These are phyloP conservation scores for Calonectria leucothoes DNA, from an alignment of 2,329 filamentous ascomycete genomes.

Conservation along the genomic window DNA sequence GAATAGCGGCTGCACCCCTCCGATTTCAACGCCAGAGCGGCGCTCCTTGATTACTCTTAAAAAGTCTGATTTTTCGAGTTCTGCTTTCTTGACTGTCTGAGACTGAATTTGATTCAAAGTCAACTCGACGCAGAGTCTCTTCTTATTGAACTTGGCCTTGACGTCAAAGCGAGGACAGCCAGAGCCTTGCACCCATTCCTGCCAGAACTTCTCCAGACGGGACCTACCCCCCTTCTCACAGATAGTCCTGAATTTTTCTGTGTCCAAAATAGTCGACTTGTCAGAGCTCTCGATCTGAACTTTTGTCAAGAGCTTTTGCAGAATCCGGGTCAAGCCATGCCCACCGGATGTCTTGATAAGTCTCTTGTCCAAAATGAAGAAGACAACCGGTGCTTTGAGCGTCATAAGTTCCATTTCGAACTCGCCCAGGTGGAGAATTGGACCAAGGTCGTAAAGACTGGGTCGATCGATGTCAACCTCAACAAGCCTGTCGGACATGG, in stretches of 20 bases:
- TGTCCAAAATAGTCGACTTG: slow-evolving; percentile 79
- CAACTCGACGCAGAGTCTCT: slow-evolving; percentile 94
- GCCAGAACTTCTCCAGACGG: slow-evolving; percentile 90
- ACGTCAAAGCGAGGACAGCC: slow-evolving; percentile 92
- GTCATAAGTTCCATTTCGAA: slow-evolving; percentile 92
- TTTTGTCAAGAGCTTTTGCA: slow-evolving; percentile 87
- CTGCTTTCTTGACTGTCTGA: slow-evolving; percentile 54
- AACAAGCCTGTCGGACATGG: slow-evolving; percentile 83
- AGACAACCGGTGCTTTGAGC: slow-evolving; percentile 88
- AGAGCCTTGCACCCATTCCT: slow-evolving; percentile 89
- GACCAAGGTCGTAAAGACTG: slow-evolving; percentile 83
- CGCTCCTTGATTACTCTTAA: slow-evolving; percentile 87
- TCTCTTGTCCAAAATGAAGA: slow-evolving; percentile 93
- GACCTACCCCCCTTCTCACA: slow-evolving; percentile 92
- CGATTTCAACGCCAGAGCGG: slow-evolving; percentile 74
- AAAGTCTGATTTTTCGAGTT: slow-evolving; percentile 79
- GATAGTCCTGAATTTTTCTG: slow-evolving; percentile 80
- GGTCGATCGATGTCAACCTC: slow-evolving; percentile 85
- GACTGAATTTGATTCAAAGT: slow-evolving; percentile 82
- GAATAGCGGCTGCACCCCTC: slow-evolving; percentile 81
- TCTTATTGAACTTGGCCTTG: slow-evolving; percentile 95
- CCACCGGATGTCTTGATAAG: slow-evolving; percentile 86
- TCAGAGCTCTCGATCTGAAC: slow-evolving; percentile 74
- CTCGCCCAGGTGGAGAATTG: slow-evolving; percentile 80
- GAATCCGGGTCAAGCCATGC: slow-evolving; percentile 85